Evolutionary conservation across 1,284 basidiomycete genomes (phyloP), one percentile per base, ranked within the genome.

Genomic region (Sanguinoderma infundibulare): DNA sequence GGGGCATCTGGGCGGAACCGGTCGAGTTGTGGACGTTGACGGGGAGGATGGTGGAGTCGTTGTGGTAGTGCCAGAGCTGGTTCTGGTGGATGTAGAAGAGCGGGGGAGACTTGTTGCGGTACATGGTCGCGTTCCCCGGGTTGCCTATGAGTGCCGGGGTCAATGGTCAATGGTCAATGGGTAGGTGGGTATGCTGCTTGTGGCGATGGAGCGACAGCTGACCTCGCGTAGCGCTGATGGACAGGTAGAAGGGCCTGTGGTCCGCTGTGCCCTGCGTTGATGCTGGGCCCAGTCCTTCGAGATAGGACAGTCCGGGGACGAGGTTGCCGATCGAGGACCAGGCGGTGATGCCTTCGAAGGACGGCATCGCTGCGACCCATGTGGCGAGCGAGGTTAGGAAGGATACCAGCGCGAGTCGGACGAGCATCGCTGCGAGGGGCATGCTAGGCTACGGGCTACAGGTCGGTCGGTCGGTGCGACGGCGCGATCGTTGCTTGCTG

Each of bases 21-120:
- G 84, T 87, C 9, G 79, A 77, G 67, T 87, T 87, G 47, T 82
- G 69, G 34, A 86, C 77, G 66, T 83, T 84, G 47, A 87, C 81
- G 51, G 80, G 79, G 59, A 81, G 78, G 60, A 87, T 83, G 22
- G 81, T 77, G 0, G 83, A 81, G 47, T 82, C 81, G 70, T 89
- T 89, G 61, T 79, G 78, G 67, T 79, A 81, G 61, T 83, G 81
- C 76, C 79, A 85, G 34, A 87, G 76, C 53, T 82, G 79, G 57
- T 79, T 74, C 56, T 79, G 76, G 66, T 81, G 75, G 64, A 89
- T 77, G 73, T 83, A 86, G 74, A 87, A 88, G 17, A 83, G 69
- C 5, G 83, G 79, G 14, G 81, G 79, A 8, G 65, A 56, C 54
- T 60, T 62, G 62, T 70, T 66, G 42, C 65, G 62, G 63, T 67